A percentile compares a stretch with the other conserved stretches of the same genome.
Evolutionary conservation across 495 filamentous ascomycete species (phyloP).

Genomic region (Hypoxylon lienhwacheense): DNA sequence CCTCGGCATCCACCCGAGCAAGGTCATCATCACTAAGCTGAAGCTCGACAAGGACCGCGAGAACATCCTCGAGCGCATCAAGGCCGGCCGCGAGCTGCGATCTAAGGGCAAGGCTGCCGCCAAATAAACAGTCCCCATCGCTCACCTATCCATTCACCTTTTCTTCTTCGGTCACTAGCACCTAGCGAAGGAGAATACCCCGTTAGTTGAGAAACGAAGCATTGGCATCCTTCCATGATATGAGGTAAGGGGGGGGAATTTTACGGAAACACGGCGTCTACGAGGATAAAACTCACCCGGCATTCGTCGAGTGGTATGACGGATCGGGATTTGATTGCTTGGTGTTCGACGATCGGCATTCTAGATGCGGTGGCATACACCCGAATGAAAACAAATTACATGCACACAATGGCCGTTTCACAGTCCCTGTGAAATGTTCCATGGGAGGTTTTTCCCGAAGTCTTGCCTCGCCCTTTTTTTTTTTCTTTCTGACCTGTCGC

Average conservation of each 20-base stretch:
- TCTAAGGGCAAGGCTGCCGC: constrained; percentile 55
- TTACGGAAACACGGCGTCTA: constrained; percentile 38
- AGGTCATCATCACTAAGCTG: constrained; percentile 95
- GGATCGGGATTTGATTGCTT: constrained; percentile 24
- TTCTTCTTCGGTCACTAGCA: constrained; percentile 12
- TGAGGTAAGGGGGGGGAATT: constrained; percentile 24
- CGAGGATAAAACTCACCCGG: constrained; percentile 21
- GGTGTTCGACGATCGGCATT: constrained; percentile 34
- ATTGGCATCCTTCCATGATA: constrained; percentile 17
- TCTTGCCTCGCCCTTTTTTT: constrained; percentile 30
- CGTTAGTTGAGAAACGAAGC: constrained; percentile 33
- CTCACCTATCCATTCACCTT: constrained; percentile 6
- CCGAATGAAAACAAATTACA: constrained; percentile 46
- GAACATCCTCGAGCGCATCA: constrained; percentile 83
- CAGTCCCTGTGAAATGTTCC: constrained; percentile 63
- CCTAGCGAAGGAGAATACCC: constrained; percentile 33
- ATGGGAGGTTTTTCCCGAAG: constrained; percentile 66
- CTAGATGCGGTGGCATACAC: constrained; percentile 29
- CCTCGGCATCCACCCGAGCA: constrained; percentile 85
- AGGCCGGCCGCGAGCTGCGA: constrained; percentile 70
- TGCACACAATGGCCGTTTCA: constrained; percentile 64
- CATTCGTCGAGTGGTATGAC: constrained; percentile 25
- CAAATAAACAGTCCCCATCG: constrained; percentile 29
- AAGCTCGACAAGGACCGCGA: constrained; percentile 99
- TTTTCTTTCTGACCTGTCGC: constrained; percentile 5